Evolutionary conservation across 768 basidiomycete species (phyloP).

Genomic region (Tephrocybe rancida): DNA sequence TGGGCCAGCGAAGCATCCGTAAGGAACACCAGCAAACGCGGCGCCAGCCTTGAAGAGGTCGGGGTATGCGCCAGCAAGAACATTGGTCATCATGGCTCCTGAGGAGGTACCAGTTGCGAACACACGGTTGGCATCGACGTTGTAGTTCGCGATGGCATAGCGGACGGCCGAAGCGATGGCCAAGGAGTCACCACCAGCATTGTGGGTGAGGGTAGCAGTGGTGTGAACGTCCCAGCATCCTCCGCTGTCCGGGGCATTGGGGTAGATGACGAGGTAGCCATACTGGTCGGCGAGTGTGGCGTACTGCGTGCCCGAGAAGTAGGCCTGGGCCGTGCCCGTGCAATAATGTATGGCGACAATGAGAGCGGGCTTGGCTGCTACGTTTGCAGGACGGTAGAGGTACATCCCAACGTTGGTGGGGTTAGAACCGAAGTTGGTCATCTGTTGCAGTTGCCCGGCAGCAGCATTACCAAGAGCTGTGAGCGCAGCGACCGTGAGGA

Average conservation of each 20-base stretch:
- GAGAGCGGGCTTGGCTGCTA: slow-evolving; percentile 41
- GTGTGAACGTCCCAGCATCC: slow-evolving; percentile 59
- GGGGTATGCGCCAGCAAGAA: slow-evolving; percentile 55
- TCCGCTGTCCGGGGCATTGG: slow-evolving; percentile 42
- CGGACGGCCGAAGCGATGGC: slow-evolving; percentile 49
- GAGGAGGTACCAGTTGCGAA: slow-evolving; percentile 55
- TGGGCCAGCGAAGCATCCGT: slow-evolving; percentile 53
- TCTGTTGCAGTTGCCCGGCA: slow-evolving; percentile 36
- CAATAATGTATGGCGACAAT: slow-evolving; percentile 60
- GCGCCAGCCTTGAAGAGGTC: slow-evolving; percentile 52
- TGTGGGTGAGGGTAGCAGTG: slow-evolving; percentile 52
- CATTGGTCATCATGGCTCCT: slow-evolving; percentile 65
- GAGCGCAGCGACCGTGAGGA: slow-evolving; percentile 18
- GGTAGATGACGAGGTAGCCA: slow-evolving; percentile 55
- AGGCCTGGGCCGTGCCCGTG: slow-evolving; percentile 51
- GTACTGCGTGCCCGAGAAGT: slow-evolving; percentile 50
- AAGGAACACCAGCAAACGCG: slow-evolving; percentile 55
- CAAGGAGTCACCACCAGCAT: slow-evolving; percentile 57
- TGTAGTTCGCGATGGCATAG: slow-evolving; percentile 50
- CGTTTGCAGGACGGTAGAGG: slow-evolving; percentile 42
- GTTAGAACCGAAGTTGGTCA: slow-evolving; percentile 52
- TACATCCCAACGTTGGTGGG: slow-evolving; percentile 54
- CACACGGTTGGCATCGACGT: slow-evolving; percentile 47
- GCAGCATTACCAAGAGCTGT: slow-evolving; percentile 26
- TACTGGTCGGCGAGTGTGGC: slow-evolving; percentile 50